Evolutionary conservation across 306 rosid species (phyloP), one percentile per base, ranked within the genome.

Genomic region (Begonia loranthoides): DNA sequence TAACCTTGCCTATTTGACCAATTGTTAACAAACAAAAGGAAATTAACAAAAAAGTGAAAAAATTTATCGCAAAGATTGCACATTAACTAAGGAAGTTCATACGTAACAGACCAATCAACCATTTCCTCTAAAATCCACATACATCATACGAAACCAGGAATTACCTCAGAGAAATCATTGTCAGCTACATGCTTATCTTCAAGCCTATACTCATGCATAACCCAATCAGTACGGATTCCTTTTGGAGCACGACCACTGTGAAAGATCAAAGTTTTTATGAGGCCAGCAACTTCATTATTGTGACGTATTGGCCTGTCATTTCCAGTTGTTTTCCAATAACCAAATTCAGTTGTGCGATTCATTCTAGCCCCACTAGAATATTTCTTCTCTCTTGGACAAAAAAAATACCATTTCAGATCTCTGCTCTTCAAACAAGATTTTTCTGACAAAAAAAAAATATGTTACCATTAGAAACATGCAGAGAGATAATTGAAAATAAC

Each of bases 191-290:
- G 52, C 59, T 78, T 54, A 40, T 74, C 75, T 45, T 76, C 76
- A 53, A 85, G 76, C 68, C 87, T 73, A 56, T 60, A 90, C 58
- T 90, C 95, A 15, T 85, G 92, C 81, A 90, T 69, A 15, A 85
- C 95, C 97, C 97, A 90, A 71, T 90, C 56, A 1, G 97, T 90
- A 48, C 87, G 73, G 2, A 41, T 64, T 54, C 94, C 95, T 17
- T 13, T 50, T 5, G 78, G 83, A 0, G 95, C 70, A 56, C 16
- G 60, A 4, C 94, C 94, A 0, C 0, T 48, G 64, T 85, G 87
- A 67, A 82, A 90, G 14, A 87, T 58, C 70, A 90, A 53, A 4
- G 94, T 82, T 69, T 73, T 85, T 49, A 69, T 80, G 68, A 45
- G 59, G 52, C 95, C 97, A n/a, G 74, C 95, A 21, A 64, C 61